phyloP scores from a whole-genome alignment of 768 basidiomycete species.

The Boletus speciosus region DNA sequence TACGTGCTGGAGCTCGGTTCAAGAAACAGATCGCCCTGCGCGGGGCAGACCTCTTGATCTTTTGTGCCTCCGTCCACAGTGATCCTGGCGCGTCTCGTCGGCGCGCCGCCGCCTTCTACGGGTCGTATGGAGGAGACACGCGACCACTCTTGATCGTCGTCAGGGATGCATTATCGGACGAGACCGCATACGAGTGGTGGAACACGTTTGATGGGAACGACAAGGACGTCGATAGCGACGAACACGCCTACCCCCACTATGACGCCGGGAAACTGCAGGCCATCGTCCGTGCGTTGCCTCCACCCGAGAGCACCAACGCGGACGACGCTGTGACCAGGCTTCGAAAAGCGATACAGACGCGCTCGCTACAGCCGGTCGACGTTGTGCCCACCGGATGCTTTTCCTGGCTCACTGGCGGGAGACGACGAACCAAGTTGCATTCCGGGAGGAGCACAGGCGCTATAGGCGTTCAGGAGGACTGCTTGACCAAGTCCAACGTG shows the following conservation, averaged over 20 bases:
- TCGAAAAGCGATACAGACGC: conserved; percentile 17
- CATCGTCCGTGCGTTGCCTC: conserved; percentile 24
- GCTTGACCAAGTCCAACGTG: conserved; percentile 11
- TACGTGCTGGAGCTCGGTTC: conserved; percentile 21
- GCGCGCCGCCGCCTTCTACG: conserved; percentile 15
- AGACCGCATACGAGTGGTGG: conserved; percentile 23
- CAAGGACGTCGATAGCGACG: background rate
- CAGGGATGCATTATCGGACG: conserved; percentile 18
- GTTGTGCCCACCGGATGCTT: conserved; percentile 19
- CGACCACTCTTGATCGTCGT: conserved; percentile 27
- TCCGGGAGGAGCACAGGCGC: background rate
- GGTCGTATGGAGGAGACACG: conserved; percentile 25
- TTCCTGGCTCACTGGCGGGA: conserved; percentile 11
- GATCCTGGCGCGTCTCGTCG: conserved; percentile 5
- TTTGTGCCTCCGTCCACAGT: conserved; percentile 15
- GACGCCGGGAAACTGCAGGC: conserved; percentile 11
- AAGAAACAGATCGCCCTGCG: conserved; percentile 23
- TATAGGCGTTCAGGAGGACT: conserved; percentile 9
- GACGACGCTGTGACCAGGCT: conserved; percentile 6
- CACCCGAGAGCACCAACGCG: background rate
- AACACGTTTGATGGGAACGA: conserved; percentile 5
- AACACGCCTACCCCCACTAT: background rate
- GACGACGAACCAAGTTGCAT: conserved; percentile 4
- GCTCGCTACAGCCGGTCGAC: conserved; percentile 23
- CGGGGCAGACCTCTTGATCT: conserved; percentile 25